Evolutionary conservation across 805 yeast species (phyloP), one percentile per base, ranked within the genome.

Genomic region (Tetrapisispora pingtungensis): DNA sequence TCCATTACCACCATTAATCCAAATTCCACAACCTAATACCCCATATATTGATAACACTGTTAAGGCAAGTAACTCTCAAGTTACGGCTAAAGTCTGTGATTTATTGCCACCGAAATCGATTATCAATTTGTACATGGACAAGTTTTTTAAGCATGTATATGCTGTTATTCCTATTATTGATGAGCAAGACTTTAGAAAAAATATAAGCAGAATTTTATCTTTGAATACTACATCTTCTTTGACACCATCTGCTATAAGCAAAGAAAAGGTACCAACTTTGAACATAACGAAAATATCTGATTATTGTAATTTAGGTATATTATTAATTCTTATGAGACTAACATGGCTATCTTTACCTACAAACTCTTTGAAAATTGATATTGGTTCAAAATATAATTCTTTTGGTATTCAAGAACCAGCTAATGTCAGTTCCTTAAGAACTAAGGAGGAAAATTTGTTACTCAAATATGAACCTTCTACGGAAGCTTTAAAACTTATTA

Each of bases 111-210:
- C 65, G 26, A 73, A 74, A 51, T 69, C 68, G 46, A 70, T 77
- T 1, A 68, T 80, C 8, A 75, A 83, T 76, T 54, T 70, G 37
- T 64, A 79, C 40, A 63, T 81, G 26, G 77, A 79, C 46, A 65
- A 79, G 49, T 82, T 75, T 49, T 82, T 82, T 56, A 69, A 68
- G 10, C 68, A 71, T 30, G 61, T 81, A 5, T 83, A 83, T 56
- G 73, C 84, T 13, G 79, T 74, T 45, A 67, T 81, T 52, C 89
- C 93, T 3, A 78, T 74, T 49, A 61, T 81, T 30, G 87, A 81
- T 58, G 86, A 81, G 44, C 56, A 49, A 42, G 56, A 64, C 52
- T 42, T 66, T 66, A 61, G 57, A 42, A 47, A 49, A 27, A 65
- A 59, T 46, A 54, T 58, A 26, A 52, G 48, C 41, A 58, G 57